These are phyloP conservation scores for Emericellopsis atlantica DNA, from an alignment of 2,329 filamentous ascomycete genomes.

Conservation along the genomic window DNA sequence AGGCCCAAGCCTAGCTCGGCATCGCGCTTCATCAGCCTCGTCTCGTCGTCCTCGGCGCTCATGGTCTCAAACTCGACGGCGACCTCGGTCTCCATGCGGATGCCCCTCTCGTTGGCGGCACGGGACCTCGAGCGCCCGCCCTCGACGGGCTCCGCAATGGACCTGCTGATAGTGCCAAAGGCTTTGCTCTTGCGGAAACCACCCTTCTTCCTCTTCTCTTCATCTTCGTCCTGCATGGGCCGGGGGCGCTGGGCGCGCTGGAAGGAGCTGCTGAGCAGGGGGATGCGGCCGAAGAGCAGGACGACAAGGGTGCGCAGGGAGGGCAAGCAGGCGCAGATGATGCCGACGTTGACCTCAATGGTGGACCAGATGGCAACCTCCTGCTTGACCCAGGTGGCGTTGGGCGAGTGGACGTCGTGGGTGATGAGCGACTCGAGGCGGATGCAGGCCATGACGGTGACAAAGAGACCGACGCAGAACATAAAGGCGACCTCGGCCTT, in stretches of 20 bases:
- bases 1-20: too few species aligned
- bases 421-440: constrained; percentile 19
- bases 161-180: constrained; percentile 4
- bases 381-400: constrained; percentile 21
- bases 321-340: constrained; percentile 26
- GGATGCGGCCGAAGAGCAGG: constrained; percentile 6
- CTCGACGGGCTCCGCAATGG: constrained; percentile 2
- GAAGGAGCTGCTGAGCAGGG: not conserved
- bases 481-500: constrained; percentile 34
- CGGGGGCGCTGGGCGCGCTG: not conserved
- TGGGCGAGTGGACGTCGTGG: constrained; percentile 12
- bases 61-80: not conserved
- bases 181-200: not conserved
- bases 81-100: not conserved
- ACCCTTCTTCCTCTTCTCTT: too few species aligned
- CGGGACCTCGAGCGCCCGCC: not conserved
- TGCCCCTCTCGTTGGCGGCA: not conserved
- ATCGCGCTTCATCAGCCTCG: too few species aligned
- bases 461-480: constrained; percentile 36
- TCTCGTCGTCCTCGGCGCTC: not conserved
- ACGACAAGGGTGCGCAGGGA: constrained; percentile 18
- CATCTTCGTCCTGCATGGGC: not conserved
- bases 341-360: constrained; percentile 23
- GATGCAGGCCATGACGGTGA: constrained; percentile 23
- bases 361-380: constrained; percentile 21